These are phyloP conservation scores for Cadophora sp. DNA, from an alignment of 2,329 filamentous ascomycete species.

Conservation along the genomic window DNA sequence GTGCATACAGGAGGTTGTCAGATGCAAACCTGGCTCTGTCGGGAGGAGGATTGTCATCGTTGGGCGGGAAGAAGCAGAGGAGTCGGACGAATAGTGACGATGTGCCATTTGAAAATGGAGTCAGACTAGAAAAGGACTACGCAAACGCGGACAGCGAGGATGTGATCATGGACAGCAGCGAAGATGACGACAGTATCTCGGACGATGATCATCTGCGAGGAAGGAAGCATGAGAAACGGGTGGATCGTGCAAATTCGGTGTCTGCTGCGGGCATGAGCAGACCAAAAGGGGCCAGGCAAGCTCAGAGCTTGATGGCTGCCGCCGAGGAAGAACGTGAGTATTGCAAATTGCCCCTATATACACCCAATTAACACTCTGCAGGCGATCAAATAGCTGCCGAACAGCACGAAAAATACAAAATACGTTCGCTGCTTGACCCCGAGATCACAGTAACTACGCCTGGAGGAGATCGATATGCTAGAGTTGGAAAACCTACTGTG, in stretches of 20 bases:
- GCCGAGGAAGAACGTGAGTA: constrained; percentile 80
- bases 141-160: constrained; percentile 39
- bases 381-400: constrained; percentile 32
- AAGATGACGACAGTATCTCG: constrained; percentile 55
- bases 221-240: constrained; percentile 54
- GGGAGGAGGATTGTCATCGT: constrained; percentile 65
- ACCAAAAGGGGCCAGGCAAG: constrained; percentile 51
- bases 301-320: constrained; percentile 71
- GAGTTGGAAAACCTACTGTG: constrained; percentile 62
- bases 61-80: constrained; percentile 34
- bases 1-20: constrained; percentile 73
- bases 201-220: constrained; percentile 71
- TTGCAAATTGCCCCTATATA: neutral
- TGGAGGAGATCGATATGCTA: constrained; percentile 61
- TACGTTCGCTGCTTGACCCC: constrained; percentile 57
- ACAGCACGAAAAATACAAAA: constrained; percentile 40
- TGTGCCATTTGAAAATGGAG: constrained; percentile 22
- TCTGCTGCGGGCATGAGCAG: constrained; percentile 45
- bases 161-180: constrained; percentile 42
- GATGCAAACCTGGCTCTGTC: constrained; percentile 72
- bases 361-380: neutral
- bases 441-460: constrained; percentile 70
- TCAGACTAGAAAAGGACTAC: constrained; percentile 44
- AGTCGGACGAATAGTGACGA: constrained; percentile 37
- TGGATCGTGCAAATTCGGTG: constrained; percentile 41